Evolutionary conservation across 192 early-diverging fungal species (phyloP), one percentile per base, ranked within the genome.

Genomic region (Backusella tuberculispora): DNA sequence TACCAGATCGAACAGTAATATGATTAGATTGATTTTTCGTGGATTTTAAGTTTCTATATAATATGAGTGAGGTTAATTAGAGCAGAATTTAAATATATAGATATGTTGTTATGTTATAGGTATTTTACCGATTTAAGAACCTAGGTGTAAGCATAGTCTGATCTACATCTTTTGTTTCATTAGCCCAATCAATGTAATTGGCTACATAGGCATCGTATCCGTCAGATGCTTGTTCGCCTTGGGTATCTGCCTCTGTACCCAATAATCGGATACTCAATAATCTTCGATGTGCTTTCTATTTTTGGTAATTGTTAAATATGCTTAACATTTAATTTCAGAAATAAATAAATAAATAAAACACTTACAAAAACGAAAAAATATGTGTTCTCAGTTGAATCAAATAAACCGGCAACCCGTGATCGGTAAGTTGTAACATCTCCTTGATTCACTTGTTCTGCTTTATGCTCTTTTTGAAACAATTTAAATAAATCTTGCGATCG

Each of bases 1-100:
- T 83, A 9, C 93, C 95, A 79, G 88, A 86, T 63, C 87, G 87
- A 67, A 88, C 89, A 74, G 88, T 86, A 15, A 95, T 82, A 69
- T 84, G 86, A 14, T 45, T 65, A 13, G 45, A 24, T 40, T 70
- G 56, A 19, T 56, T 14, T 5, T 26, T 41, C 26, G 69, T 66
- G 10, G 29, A 21, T 19, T 73, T 73, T n/a, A 73, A 19, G 17
- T 74, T 74, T 40, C 71, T 73, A 60, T 34, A 19, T 38, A 43
- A 38, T 13, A 24, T 38, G 0, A 24, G 40, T 24, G 19, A 45
- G 13, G 37, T 14, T 53, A 48, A 40, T 67, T 44, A 41, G 38
- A 9, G 24, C 29, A 34, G 40, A 44, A 3, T 15, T 9, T 26
- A 46, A 29, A 44, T 17, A 9, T 10, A 13, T 43, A 26, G 4